Evolutionary conservation across 2,329 filamentous ascomycete genomes (phyloP).

Genomic region (Xylaria arbuscula): DNA sequence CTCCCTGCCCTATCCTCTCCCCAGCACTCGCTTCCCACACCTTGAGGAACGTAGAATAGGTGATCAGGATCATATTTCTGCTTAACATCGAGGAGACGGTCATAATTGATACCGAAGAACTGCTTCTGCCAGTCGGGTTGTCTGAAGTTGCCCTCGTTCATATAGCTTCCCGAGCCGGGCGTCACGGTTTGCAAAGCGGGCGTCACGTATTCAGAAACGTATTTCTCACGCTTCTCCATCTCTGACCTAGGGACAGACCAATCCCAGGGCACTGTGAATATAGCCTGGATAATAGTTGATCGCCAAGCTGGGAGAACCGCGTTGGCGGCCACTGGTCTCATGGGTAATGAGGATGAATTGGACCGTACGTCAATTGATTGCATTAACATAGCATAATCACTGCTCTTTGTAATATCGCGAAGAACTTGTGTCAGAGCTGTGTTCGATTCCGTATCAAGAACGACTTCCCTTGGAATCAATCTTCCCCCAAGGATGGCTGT

Average conservation of each 20-base stretch:
- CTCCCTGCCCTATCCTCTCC: background rate
- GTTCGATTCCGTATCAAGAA: background rate
- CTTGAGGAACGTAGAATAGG: background rate
- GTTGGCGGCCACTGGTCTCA: background rate
- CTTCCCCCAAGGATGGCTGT: background rate
- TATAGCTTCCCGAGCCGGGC: background rate
- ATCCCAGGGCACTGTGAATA: background rate
- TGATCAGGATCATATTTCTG: background rate
- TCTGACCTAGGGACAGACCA: background rate
- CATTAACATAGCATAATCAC: background rate
- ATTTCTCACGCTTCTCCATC: background rate
- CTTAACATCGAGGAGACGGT: background rate
- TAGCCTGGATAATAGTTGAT: background rate
- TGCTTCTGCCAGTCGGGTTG: background rate
- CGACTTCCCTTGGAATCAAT: background rate
- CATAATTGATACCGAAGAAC: background rate
- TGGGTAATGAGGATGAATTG: background rate
- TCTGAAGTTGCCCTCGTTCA: background rate
- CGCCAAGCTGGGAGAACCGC: constrained; percentile 2
- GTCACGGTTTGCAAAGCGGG: background rate
- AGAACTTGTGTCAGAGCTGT: background rate
- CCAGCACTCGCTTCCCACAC: background rate
- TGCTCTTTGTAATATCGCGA: background rate
- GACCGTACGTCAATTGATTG: background rate
- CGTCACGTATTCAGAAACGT: no score